phyloP scores from a whole-genome alignment of 148 eudicot genomes.

The Spergularia bocconei region DNA sequence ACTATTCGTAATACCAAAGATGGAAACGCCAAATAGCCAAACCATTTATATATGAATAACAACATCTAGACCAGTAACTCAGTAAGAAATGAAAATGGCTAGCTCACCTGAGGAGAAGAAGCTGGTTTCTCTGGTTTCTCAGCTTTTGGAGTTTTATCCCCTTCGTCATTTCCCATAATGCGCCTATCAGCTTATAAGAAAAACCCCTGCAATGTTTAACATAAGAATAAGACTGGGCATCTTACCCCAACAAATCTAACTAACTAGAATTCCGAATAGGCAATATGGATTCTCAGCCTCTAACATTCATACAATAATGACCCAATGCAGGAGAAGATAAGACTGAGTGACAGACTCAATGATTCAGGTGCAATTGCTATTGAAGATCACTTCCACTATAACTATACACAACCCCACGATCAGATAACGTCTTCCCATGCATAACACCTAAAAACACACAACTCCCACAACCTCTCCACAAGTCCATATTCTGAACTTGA shows the following conservation, averaged over 20 bases:
- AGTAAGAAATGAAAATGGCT: not conserved
- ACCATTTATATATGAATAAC: not conserved
- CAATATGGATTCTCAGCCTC: not conserved
- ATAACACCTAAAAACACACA: not conserved
- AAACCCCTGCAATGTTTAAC: constrained; percentile 11
- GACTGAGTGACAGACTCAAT: too few relatives aligned
- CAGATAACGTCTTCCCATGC: not conserved
- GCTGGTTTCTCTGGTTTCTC: constrained; percentile 41
- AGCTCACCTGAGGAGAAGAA: constrained; percentile 43
- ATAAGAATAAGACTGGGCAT: not conserved
- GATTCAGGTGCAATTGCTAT: not conserved
- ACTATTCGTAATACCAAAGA: not conserved
- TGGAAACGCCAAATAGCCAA: not conserved
- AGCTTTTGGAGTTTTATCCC: constrained; percentile 32
- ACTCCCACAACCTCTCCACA: not conserved
- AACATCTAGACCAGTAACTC: not conserved
- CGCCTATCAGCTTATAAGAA: not conserved
- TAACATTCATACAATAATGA: not conserved
- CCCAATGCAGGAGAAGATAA: not conserved
- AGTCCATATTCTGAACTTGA: not conserved
- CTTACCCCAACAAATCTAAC: not conserved
- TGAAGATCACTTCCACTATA: not conserved
- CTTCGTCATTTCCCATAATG: constrained; percentile 43
- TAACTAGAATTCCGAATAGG: not conserved
- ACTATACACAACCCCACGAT: not conserved